These are phyloP conservation scores for Collybia sp. DNA, from an alignment of 768 basidiomycete genomes.

Conservation along the genomic window DNA sequence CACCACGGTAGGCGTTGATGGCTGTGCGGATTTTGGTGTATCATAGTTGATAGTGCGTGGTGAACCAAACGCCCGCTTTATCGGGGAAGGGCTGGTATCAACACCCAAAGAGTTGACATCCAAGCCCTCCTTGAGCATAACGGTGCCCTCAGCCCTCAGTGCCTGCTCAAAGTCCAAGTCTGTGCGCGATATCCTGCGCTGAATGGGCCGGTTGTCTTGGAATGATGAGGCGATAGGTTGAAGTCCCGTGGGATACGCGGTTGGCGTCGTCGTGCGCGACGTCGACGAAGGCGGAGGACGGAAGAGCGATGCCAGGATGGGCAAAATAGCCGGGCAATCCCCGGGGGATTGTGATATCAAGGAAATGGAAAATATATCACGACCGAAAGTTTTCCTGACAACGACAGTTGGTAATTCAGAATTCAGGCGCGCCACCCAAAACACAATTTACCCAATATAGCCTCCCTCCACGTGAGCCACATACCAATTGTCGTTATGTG, in stretches of 20 bases:
- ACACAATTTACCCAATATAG: too few relatives aligned
- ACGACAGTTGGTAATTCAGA: too few relatives aligned
- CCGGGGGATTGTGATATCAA: too few relatives aligned
- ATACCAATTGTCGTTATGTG: too few relatives aligned
- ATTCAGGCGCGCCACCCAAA: too few relatives aligned
- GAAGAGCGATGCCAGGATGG: conserved; percentile 67
- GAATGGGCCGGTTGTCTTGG: conserved; percentile 28
- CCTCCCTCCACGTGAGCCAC: too few relatives aligned
- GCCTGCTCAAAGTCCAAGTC: conserved; percentile 84
- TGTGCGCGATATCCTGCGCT: conserved; percentile 61
- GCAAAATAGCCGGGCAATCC: conserved; percentile 4
- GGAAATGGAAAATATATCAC: too few relatives aligned
- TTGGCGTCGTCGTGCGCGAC: conserved; percentile 30
- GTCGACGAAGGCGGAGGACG: conserved; percentile 43
- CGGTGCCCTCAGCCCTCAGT: conserved; percentile 60
- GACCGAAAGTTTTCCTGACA: too few relatives aligned
- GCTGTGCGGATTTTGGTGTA: conserved; percentile 35
- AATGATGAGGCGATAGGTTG: conserved; percentile 51
- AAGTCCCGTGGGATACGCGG: conserved; percentile 45
- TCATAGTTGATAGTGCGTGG: conserved; percentile 6
- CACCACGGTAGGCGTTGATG: conserved; percentile 56
- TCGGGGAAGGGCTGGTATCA: conserved; percentile 36
- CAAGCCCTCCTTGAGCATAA: conserved; percentile 63
- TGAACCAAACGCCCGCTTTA: conserved; percentile 35
- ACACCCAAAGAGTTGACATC: conserved; percentile 66